Evolutionary conservation across 495 filamentous ascomycete species (phyloP).

Genomic region (Cryomyces minteri): DNA sequence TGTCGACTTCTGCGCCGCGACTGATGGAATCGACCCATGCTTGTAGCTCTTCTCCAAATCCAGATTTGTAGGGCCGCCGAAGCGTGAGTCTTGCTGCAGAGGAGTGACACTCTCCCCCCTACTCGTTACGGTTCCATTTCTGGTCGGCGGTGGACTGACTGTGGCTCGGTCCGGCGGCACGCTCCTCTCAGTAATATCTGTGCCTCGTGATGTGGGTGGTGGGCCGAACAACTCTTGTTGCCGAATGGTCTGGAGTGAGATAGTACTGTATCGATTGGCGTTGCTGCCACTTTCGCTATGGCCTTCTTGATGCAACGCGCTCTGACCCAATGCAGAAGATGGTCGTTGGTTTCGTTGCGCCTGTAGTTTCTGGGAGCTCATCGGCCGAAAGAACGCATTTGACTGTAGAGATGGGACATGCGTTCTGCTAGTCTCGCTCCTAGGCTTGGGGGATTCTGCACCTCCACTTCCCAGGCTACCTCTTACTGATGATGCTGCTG

Average conservation of each 20-base stretch:
- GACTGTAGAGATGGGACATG: conserved; percentile 83
- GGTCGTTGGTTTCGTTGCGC: conserved; percentile 58
- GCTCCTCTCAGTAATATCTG: conserved; percentile 49
- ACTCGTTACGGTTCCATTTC: conserved; percentile 44
- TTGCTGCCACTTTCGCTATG: conserved; percentile 25
- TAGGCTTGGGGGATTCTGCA: conserved; percentile 14
- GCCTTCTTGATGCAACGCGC: conserved; percentile 18
- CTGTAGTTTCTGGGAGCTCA: conserved; percentile 91
- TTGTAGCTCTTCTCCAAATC: conserved; percentile 32
- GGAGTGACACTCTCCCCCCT: conserved; percentile 57
- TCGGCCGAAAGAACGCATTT: conserved; percentile 83
- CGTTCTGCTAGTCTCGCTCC: conserved; percentile 49
- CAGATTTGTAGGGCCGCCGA: conserved; percentile 33
- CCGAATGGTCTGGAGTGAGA: conserved; percentile 5
- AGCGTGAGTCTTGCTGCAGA: conserved; percentile 33
- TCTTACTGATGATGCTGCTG: conserved; percentile 6
- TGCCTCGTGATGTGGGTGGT: conserved; percentile 53
- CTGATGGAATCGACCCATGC: neutral
- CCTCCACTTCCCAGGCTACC: conserved; percentile 15
- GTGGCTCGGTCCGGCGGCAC: conserved; percentile 36
- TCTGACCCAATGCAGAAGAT: conserved; percentile 20
- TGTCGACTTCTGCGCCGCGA: conserved; percentile 39
- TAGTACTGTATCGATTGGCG: conserved; percentile 13
- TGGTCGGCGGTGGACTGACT: conserved; percentile 55
- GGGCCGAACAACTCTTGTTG: conserved; percentile 9